Base-by-base conservation (phyloP, 371 early-diverging fungal genomes). In the Haplosporangium sp. region DNA sequence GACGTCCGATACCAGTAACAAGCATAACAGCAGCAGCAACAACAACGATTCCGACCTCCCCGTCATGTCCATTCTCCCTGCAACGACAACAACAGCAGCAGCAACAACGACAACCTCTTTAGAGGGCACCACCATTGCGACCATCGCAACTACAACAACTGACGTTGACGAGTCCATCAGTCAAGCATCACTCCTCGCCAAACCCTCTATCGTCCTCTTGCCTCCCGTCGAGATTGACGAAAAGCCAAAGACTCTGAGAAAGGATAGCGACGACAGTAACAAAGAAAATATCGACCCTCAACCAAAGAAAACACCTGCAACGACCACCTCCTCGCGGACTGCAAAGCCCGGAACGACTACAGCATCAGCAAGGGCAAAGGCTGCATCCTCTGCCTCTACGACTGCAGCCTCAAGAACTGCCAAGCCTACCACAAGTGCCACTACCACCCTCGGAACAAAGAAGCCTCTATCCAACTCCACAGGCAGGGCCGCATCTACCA, bases 161-260 rank as follows among this genome's bases (percentile, higher is more conserved):
- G 16, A 55, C 5, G 45, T 10, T 55, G 40, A 42, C 38, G 20
- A 46, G 23, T n/a, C 12, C 29, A 36, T 48, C 42, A 41, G 37
- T 14, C 47, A 47, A 43, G 58, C 59, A 12, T 16, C 58, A 21
- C 37, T 41, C 6, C 45, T 50, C 7, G 14, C 55, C 10, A 57
- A 56, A 52, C 53, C 54, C 6, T 38, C 62, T 29, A 54, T 48
- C n/a, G 51, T 71, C 23, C 61, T 73, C 11, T 20, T 73, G 59
- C 73, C 73, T 14, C 66, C 73, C 13, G 67, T 62, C 29, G 73
- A 73, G 11, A 73, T 66, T 43, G 63, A 73, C 2, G 29, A 38
- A 16, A 58, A 5, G 37, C 48, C 23, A 48, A 51, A 61, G 23
- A 10, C 13, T 18, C 41, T 36, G 29, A 45, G 7, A 14, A 23